Conservation (phyloP, 2,329 filamentous ascomycete species). For the Cordyceps farinosa region DNA sequence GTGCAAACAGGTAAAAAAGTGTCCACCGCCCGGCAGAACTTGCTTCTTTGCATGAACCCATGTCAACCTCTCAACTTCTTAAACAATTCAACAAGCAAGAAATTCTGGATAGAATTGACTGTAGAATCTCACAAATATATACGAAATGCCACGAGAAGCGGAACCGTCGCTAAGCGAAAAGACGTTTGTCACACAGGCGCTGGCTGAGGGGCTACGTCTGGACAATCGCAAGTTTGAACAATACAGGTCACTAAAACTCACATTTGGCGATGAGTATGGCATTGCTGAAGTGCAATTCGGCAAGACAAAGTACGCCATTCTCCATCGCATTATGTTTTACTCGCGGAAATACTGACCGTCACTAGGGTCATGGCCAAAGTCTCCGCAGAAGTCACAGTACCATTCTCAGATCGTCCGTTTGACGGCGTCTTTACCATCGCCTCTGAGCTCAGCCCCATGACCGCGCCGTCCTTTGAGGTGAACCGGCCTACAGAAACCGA, state of each 20-base stretch:
- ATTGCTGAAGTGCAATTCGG: conserved; percentile 83
- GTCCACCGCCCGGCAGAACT: conserved; percentile 51
- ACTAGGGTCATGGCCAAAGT: conserved; percentile 76
- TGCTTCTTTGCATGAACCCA: conserved; percentile 22
- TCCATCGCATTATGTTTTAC: background rate
- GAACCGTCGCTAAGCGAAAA: conserved; percentile 87
- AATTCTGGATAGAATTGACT: background rate
- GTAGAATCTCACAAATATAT: conserved; percentile 11
- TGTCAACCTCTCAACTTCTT: background rate
- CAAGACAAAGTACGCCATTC: conserved; percentile 69
- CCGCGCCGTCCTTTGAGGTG: conserved; percentile 83
- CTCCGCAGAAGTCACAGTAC: conserved; percentile 82
- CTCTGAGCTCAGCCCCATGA: conserved; percentile 89
- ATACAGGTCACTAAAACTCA: conserved; percentile 72
- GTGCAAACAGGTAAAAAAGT: conserved; percentile 2
- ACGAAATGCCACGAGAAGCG: conserved; percentile 82
- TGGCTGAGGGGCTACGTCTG: conserved; percentile 75
- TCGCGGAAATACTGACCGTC: conserved; percentile 10
- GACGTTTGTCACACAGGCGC: conserved; percentile 77
- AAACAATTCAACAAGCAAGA: background rate
- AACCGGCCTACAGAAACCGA: conserved; percentile 81
- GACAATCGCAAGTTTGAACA: conserved; percentile 81
- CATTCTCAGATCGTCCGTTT: conserved; percentile 83
- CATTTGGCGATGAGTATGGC: conserved; percentile 88
- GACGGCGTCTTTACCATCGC: conserved; percentile 93